A percentile compares a stretch with the other conserved stretches of the same genome.
phyloP scores from a whole-genome alignment of 768 basidiomycete species.

The Leccinum incarnatum region DNA sequence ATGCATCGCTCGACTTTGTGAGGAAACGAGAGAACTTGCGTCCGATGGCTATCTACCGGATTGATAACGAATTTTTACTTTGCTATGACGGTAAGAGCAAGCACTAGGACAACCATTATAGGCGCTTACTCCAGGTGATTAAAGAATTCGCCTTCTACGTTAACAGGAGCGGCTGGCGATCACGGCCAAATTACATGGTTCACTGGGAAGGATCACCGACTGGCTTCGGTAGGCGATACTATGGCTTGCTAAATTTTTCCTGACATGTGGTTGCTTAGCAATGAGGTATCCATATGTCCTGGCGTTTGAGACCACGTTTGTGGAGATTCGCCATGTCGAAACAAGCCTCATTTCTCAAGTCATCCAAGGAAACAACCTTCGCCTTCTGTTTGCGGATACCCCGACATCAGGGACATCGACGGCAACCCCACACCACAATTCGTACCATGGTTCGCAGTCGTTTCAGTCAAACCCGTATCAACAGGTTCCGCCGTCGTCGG shows the following conservation, averaged over 20 bases:
- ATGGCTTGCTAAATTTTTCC: neutral
- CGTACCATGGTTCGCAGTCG: conserved; percentile 31
- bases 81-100: conserved; percentile 88
- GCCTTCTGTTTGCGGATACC: conserved; percentile 89
- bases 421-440: conserved; percentile 37
- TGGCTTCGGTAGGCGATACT: conserved; percentile 73
- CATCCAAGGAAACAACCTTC: conserved; percentile 88
- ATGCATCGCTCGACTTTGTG: conserved; percentile 90
- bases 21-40: conserved; percentile 82
- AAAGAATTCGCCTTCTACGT: conserved; percentile 99
- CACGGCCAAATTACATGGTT: conserved; percentile 89
- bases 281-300: conserved; percentile 95
- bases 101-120: neutral
- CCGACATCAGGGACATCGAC: conserved; percentile 80
- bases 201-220: conserved; percentile 95
- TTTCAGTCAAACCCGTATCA: conserved; percentile 35
- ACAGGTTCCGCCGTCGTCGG: conserved; percentile 20
- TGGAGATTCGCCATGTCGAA: conserved; percentile 95
- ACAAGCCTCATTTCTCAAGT: conserved; percentile 91
- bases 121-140: conserved; percentile 7
- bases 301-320: conserved; percentile 94
- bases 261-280: conserved; percentile 46
- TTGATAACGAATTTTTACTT: conserved; percentile 93
- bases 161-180: conserved; percentile 92
- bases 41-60: conserved; percentile 95